Evolutionary conservation across 352 stramenopile genomes (phyloP).

Genomic region (Globisporangium nagaii): DNA sequence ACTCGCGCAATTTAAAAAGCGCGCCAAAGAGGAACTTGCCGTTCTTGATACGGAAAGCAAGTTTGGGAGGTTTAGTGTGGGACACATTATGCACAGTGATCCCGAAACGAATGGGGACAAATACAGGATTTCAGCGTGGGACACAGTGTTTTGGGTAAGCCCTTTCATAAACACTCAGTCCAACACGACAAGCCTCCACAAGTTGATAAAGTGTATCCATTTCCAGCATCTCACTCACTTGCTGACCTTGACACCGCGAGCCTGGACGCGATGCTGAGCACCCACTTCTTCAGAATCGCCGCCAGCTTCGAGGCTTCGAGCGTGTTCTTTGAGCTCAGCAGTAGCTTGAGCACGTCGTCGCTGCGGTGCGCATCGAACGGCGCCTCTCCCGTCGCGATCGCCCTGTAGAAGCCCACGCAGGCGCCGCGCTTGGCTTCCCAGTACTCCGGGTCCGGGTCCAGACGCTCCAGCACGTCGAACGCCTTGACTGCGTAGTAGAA

Average conservation of each 20-base stretch:
- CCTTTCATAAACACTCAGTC: too few species aligned
- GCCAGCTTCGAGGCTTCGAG: constrained; percentile 44
- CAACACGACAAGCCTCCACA: too few species aligned
- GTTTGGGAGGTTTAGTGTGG: too few species aligned
- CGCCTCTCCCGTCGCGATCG: constrained; percentile 35
- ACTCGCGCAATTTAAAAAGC: neutral
- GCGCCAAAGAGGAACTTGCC: too few species aligned
- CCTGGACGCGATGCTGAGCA: too few species aligned
- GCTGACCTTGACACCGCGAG: too few species aligned
- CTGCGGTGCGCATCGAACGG: constrained; percentile 14
- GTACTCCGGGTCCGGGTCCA: constrained; percentile 67
- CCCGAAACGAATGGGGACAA: neutral
- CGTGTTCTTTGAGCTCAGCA: constrained; percentile 47
- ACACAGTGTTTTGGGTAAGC: too few species aligned
- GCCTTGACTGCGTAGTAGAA: constrained; percentile 65
- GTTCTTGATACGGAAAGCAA: too few species aligned
- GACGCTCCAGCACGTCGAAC: constrained; percentile 66
- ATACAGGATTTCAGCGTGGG: neutral
- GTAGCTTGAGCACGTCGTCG: constrained; percentile 48
- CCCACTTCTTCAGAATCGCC: constrained; percentile 40
- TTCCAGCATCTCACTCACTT: neutral
- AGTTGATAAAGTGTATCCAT: too few species aligned
- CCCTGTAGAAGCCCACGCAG: constrained; percentile 58
- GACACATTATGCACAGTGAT: too few species aligned
- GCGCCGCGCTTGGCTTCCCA: constrained; percentile 75